Conservation (phyloP, 306 rosid genomes). For the Mimosa pudica region DNA sequence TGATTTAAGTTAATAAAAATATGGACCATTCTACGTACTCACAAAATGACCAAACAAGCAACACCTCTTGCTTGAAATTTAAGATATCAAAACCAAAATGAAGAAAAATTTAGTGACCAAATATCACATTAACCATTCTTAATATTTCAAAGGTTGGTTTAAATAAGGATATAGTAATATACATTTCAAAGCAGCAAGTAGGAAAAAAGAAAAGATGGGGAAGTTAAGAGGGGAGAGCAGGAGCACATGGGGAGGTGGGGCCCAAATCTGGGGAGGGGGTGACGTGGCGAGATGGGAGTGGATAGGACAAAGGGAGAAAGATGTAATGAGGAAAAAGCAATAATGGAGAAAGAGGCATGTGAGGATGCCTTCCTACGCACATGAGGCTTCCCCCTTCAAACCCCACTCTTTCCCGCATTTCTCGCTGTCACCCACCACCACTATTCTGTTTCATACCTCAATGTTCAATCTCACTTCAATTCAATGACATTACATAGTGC, state of each 20-base stretch:
- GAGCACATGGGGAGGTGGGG: slow-evolving; percentile 23
- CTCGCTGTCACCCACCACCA: not conserved
- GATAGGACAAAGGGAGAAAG: not conserved
- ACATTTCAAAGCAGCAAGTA: not conserved
- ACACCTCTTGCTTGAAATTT: too few species aligned
- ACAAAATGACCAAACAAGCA: too few species aligned
- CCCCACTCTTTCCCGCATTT: not conserved
- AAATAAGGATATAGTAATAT: not conserved
- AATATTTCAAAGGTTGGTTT: not conserved
- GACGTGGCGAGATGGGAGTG: not conserved
- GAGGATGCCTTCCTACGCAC: not conserved
- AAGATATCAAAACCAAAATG: too few species aligned
- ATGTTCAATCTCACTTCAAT: too few species aligned
- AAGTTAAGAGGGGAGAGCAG: not conserved
- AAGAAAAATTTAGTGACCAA: too few species aligned
- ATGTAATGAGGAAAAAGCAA: not conserved
- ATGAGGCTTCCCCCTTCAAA: not conserved
- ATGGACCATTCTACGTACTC: too few species aligned
- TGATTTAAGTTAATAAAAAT: too few species aligned
- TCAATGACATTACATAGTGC: too few species aligned
- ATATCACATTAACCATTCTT: too few species aligned
- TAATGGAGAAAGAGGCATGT: not conserved
- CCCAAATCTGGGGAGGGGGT: not conserved
- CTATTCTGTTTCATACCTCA: not conserved
- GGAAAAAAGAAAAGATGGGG: too few species aligned